Evolutionary conservation across 2,329 filamentous ascomycete genomes (phyloP).

Genomic region (Cladosporium velox): DNA sequence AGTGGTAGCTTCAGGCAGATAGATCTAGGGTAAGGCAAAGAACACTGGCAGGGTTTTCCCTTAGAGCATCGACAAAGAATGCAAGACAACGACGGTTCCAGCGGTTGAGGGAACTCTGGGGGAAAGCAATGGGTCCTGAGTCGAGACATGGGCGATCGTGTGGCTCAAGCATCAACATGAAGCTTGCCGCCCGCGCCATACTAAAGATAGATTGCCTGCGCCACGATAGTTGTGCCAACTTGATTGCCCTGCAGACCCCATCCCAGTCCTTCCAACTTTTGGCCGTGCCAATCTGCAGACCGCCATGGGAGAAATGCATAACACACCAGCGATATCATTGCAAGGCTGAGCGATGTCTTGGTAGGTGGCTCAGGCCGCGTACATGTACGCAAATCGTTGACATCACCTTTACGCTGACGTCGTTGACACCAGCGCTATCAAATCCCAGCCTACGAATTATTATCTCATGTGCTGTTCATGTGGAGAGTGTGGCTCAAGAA

Average conservation of each 20-base stretch:
- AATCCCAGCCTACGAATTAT: not conserved
- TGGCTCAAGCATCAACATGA: conserved; percentile 4
- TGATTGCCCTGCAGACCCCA: not conserved
- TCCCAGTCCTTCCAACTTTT: conserved; percentile 2
- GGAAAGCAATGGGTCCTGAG: not conserved
- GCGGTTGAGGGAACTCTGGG: conserved; percentile 3
- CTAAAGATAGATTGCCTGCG: conserved; percentile 6
- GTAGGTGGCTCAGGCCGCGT: not conserved
- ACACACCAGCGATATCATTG: not conserved
- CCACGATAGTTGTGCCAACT: conserved; percentile 7
- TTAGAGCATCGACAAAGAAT: conserved; percentile 1
- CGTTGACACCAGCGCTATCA: not conserved
- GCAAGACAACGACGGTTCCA: conserved; percentile 4
- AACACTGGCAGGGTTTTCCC: not conserved
- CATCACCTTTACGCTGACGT: not conserved
- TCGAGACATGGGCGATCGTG: conserved; percentile 5
- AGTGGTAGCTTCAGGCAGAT: not conserved
- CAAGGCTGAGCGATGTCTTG: not conserved
- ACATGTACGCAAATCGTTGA: not conserved
- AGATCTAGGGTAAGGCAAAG: not conserved
- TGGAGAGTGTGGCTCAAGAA: not conserved
- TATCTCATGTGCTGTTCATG: not conserved
- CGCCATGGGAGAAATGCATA: not conserved
- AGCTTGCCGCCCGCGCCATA: not conserved
- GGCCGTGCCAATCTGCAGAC: not conserved